A percentile compares a stretch with the other conserved stretches of the same genome.
Evolutionary conservation across 2,329 filamentous ascomycete species (phyloP).

Genomic region (Teratosphaeria gauchensis): DNA sequence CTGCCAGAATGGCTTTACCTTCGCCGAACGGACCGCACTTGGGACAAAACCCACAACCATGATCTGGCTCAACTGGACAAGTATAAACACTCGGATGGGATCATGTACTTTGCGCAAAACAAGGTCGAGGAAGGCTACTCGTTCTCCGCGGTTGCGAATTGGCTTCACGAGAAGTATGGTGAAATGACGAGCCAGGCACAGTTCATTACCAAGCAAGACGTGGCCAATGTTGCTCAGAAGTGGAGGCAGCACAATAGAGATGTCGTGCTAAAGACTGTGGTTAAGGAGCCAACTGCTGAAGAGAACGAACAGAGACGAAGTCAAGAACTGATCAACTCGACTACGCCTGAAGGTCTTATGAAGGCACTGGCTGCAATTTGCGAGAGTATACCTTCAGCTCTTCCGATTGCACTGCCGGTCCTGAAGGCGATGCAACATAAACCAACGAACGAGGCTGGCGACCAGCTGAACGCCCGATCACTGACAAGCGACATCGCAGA

Average conservation of each 20-base stretch:
- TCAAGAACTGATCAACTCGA: constrained; percentile 10
- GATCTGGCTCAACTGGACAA: constrained; percentile 12
- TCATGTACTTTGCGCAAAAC: constrained; percentile 12
- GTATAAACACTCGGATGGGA: constrained; percentile 13
- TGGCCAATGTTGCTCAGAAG: constrained; percentile 11
- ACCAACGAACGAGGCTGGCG: background rate
- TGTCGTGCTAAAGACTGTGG: constrained; percentile 8
- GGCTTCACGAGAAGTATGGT: constrained; percentile 12
- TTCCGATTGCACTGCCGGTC: constrained; percentile 10
- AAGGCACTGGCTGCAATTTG: constrained; percentile 14
- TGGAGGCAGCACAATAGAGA: constrained; percentile 13
- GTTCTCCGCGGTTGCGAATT: constrained; percentile 10
- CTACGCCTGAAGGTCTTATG: constrained; percentile 5
- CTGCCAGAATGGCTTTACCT: constrained; percentile 17
- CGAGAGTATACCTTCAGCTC: constrained; percentile 9
- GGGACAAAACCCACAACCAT: constrained; percentile 5
- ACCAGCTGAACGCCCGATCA: background rate
- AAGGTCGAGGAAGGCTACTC: constrained; percentile 16
- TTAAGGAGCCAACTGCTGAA: constrained; percentile 10
- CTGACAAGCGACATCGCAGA: background rate
- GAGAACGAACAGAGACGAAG: constrained; percentile 7
- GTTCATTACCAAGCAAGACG: constrained; percentile 10
- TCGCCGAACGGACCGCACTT: constrained; percentile 2
- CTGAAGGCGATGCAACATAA: constrained; percentile 3
- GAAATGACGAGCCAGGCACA: constrained; percentile 8